These are phyloP conservation scores for Garcia nutans DNA, from an alignment of 345 rosid genomes.

Conservation along the genomic window DNA sequence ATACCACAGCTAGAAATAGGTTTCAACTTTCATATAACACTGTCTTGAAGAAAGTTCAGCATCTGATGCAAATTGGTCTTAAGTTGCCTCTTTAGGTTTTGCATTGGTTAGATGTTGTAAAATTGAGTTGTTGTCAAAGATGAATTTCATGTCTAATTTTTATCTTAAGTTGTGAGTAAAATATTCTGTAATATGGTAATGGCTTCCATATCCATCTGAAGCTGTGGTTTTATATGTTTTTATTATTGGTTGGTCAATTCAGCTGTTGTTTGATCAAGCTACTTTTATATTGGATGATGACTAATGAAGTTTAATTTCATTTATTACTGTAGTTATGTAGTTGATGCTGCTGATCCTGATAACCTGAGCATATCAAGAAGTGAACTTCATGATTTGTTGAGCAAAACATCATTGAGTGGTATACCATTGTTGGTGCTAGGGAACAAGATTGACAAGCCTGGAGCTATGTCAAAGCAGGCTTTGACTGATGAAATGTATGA, in stretches of 20 bases:
- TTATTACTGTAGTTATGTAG: conserved; percentile 49
- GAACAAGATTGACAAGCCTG: conserved; percentile 68
- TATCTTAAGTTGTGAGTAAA: not conserved
- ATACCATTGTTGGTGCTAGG: conserved; percentile 71
- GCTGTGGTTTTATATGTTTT: not conserved
- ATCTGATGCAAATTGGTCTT: not conserved
- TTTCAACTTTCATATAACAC: not conserved
- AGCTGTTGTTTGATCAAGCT: not conserved
- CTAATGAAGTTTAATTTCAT: not conserved
- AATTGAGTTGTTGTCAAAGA: not conserved
- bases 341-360: conserved; percentile 69
- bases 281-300: not conserved
- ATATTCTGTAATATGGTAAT: not conserved
- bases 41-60: not conserved
- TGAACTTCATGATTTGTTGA: conserved; percentile 67
- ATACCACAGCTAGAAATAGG: not conserved
- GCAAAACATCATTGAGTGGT: conserved; percentile 56
- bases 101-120: not conserved
- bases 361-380: conserved; percentile 55
- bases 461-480: conserved; percentile 55
- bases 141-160: not conserved
- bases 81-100: not conserved
- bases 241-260: not conserved
- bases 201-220: not conserved
- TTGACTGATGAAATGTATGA: conserved; percentile 56